Conservation (phyloP, 495 filamentous ascomycete genomes). For the Sporormia fimetaria region DNA sequence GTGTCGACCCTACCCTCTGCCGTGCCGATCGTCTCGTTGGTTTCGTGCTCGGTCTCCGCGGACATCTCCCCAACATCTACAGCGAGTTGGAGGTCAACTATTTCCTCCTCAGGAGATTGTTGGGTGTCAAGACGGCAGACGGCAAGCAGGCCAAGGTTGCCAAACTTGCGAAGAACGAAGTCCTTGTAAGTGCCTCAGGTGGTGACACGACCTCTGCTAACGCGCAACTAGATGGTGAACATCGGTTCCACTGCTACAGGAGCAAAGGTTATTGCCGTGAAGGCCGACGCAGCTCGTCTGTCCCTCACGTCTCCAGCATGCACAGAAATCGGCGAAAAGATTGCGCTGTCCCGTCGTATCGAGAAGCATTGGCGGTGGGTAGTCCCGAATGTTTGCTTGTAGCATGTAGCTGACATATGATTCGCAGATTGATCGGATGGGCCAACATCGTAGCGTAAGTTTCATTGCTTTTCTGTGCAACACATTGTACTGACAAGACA, state of each 20-base stretch:
- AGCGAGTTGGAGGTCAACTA: slow-evolving; percentile 98
- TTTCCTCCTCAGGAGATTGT: slow-evolving; percentile 83
- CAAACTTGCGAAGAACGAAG: slow-evolving; percentile 93
- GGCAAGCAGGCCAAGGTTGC: slow-evolving; percentile 99
- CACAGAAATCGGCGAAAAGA: slow-evolving; percentile 93
- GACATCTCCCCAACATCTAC: slow-evolving; percentile 85
- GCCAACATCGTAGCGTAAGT: slow-evolving; percentile 75
- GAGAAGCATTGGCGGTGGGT: slow-evolving; percentile 99
- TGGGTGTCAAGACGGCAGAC: slow-evolving; percentile 95
- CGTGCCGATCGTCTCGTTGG: slow-evolving; percentile 96
- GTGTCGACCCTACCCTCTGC: slow-evolving; percentile 93
- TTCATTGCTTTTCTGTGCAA: neutral
- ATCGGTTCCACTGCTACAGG: slow-evolving; percentile 95
- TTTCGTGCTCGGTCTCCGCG: slow-evolving; percentile 92
- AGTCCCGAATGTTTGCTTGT: slow-evolving; percentile 4
- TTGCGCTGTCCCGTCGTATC: slow-evolving; percentile 88
- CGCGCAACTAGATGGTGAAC: slow-evolving; percentile 65
- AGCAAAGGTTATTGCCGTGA: slow-evolving; percentile 83
- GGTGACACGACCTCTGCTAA: slow-evolving; percentile 1
- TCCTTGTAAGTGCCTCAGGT: slow-evolving; percentile 39
- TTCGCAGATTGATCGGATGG: slow-evolving; percentile 23
- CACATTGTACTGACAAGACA: slow-evolving; percentile 1
- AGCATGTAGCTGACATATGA: slow-evolving; percentile 53
- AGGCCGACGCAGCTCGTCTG: slow-evolving; percentile 91
- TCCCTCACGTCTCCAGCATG: slow-evolving; percentile 80